Evolutionary conservation across 371 early-diverging fungal species (phyloP), one percentile per base, ranked within the genome.

Genomic region (Encephalitozoon hellem): DNA sequence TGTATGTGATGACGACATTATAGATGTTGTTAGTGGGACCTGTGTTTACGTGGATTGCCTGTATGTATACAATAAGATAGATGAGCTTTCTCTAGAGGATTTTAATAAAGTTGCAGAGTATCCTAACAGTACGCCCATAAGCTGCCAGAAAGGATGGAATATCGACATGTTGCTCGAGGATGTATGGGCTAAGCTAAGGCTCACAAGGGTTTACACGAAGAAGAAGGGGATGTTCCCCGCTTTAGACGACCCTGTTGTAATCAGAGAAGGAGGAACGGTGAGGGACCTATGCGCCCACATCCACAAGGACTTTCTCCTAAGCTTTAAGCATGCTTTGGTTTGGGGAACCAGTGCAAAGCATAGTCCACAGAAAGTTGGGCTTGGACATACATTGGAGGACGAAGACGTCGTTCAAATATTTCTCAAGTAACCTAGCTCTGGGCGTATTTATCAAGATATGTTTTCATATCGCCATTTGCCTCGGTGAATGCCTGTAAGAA

Each of bases 281-380:
- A 74, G 68, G 52, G 84, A 83, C 55, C 68, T 83, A 3, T 81
- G 82, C 75, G 69, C 63, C 25, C 69, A 67, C n/a, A 80, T 83
- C 28, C 84, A 83, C 68, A 79, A 79, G 55, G 84, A 81, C 5
- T 79, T 83, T 67, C 64, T 79, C 28, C 3, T 38, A 9, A 74
- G 79, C 66, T 83, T 83, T 52, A 83, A 79, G 47, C 75, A 81
- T 72, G 79, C 81, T 3, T 72, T 81, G 43, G 84, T 83, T 4
- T 83, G 84, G 84, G 84, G 84, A 28, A 77, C 73, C 25, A 83
- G 84, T 78, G 84, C 79, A 23, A 83, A 81, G 47, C 84, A 83
- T 63, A 52, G 47, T 4, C 84, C 84, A 38, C 84, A 83, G 52
- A 76, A 77, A 39, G 84, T 83, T 23, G 84, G 84, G 23, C 77